Evolutionary conservation across 2,329 filamentous ascomycete species (phyloP).

Genomic region (Penicillium hesseltinei): DNA sequence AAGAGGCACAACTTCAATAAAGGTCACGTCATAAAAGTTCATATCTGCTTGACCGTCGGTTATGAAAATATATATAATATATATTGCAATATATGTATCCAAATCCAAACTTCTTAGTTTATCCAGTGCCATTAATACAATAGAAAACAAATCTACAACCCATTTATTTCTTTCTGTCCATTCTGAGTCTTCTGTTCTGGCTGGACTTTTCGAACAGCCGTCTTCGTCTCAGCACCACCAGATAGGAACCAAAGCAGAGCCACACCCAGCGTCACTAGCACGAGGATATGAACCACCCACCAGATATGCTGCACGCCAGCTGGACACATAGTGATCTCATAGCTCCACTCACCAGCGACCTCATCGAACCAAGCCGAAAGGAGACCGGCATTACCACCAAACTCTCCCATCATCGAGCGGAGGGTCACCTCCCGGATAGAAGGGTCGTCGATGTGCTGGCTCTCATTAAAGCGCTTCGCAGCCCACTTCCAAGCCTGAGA

Average conservation of each 20-base stretch:
- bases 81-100: neutral
- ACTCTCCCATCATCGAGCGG: constrained; percentile 97
- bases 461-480: constrained; percentile 31
- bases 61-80: neutral
- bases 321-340: constrained; percentile 74
- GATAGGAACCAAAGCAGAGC: constrained; percentile 23
- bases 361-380: constrained; percentile 87
- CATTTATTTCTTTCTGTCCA: neutral
- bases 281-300: constrained; percentile 83
- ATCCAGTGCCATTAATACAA: constrained; percentile 1
- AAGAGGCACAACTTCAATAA: neutral
- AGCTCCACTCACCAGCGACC: constrained; percentile 66
- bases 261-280: constrained; percentile 51
- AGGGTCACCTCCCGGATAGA: constrained; percentile 84
- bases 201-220: neutral
- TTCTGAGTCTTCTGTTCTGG: neutral
- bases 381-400: constrained; percentile 85
- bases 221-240: neutral
- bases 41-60: neutral
- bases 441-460: constrained; percentile 13
- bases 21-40: neutral
- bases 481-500: constrained; percentile 35
- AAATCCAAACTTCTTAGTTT: neutral
- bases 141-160: neutral
- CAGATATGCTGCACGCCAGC: constrained; percentile 87